A percentile compares a stretch with the other conserved stretches of the same genome.
Conservation (phyloP, 371 early-diverging fungal genomes). For the Zopfochytrium polystomum region DNA sequence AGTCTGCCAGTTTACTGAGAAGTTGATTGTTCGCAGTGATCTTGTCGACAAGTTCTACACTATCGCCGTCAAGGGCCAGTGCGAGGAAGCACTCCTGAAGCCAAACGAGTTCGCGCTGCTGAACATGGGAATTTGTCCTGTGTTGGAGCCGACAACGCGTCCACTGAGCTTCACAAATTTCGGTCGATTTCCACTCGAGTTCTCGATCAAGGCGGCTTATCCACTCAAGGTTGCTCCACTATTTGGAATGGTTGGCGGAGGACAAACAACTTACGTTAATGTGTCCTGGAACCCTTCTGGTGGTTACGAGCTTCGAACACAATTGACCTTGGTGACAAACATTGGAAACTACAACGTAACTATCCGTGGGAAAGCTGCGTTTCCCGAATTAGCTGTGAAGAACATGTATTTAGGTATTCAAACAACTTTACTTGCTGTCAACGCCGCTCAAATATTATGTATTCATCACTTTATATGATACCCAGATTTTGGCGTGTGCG, state of each 20-base stretch:
- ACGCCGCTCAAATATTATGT: background rate
- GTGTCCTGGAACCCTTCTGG: slow-evolving; percentile 57
- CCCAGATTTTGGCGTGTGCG: slow-evolving; percentile 56
- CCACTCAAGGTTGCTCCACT: slow-evolving; percentile 49
- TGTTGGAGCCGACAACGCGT: slow-evolving; percentile 45
- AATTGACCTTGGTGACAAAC: slow-evolving; percentile 48
- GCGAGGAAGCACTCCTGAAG: slow-evolving; percentile 54
- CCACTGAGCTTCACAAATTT: slow-evolving; percentile 48
- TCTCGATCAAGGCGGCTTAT: slow-evolving; percentile 43
- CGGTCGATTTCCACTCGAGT: slow-evolving; percentile 50
- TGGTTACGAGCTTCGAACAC: slow-evolving; percentile 57
- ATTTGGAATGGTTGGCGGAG: slow-evolving; percentile 43
- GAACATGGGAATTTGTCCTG: slow-evolving; percentile 54
- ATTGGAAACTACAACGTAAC: slow-evolving; percentile 51
- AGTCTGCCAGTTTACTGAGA: slow-evolving; percentile 45
- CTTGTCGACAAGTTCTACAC: slow-evolving; percentile 47
- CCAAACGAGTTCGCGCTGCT: slow-evolving; percentile 52
- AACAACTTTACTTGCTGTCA: too few species aligned
- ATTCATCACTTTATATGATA: background rate
- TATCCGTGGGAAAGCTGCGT: slow-evolving; percentile 52
- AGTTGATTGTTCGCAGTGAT: slow-evolving; percentile 48
- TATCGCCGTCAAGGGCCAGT: slow-evolving; percentile 46
- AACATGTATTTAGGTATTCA: slow-evolving; percentile 42
- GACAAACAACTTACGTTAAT: slow-evolving; percentile 31
- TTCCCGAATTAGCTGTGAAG: slow-evolving; percentile 50